Evolutionary conservation across 2,329 filamentous ascomycete genomes (phyloP), one percentile per base, ranked within the genome.

Genomic region (Fusarium sp.): DNA sequence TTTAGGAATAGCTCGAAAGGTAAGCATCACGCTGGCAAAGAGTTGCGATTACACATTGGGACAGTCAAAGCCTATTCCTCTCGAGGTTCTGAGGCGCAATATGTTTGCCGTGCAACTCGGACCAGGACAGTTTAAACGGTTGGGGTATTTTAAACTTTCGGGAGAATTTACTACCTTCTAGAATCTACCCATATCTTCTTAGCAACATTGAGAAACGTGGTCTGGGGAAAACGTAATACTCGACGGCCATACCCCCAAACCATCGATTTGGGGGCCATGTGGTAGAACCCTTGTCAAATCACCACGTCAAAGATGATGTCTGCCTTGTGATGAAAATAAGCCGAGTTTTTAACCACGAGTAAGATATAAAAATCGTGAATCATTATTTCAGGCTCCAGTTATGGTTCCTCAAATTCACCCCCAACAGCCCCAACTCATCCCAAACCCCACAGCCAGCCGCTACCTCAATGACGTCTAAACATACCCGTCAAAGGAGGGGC

Each of bases 341-440:
- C 9, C 1, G 23, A n/a, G 2, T n/a, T 2, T 1, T 23, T 9
- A 3, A 23, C 2, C 13, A 3, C 20, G 5, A 6, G 2, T 9
- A 44, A 2, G 1, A n/a, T n/a, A 2, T 0, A 25, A n/a, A 9
- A 2, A 40, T 11, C 7, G 2, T 25, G 13, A 6, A 9, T 25
- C 2, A n/a, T 10, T 25, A 44, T 44, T n/a, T 6, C 40, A 25
- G 40, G 20, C 40, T 25, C 13, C 40, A n/a, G 13, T 20, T 20
- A 9, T 8, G 2, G 7, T 44, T 4, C 40, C 7, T 44, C 40
- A 44, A 2, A 25, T 44, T 44, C 13, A 40, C 38, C 18, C 38
- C 11, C 38, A 20, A 14, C 38, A 14, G 1, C 40, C 40, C 40
- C 40, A 44, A 44, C 5, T 1, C 6, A 13, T 11, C 18, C 40